A percentile compares a stretch with the other conserved stretches of the same genome.
Evolutionary conservation across 768 basidiomycete genomes (phyloP).

Genomic region (Leccinellum luteum): DNA sequence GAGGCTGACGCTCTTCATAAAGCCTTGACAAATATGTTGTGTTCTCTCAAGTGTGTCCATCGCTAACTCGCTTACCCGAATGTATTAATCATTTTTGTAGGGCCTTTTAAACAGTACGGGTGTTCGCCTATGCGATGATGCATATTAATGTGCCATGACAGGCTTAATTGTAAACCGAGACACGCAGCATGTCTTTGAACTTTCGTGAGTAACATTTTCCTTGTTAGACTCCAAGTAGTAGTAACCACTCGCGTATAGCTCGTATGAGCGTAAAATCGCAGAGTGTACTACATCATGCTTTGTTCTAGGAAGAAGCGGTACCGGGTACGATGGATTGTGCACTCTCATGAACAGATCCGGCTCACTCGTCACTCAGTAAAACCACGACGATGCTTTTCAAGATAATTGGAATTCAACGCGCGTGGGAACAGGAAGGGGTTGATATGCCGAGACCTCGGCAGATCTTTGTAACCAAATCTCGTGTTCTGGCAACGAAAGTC

Average conservation of each 20-base stretch:
- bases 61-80: slow-evolving; percentile 31
- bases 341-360: not conserved
- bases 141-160: not conserved
- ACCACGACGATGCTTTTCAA: slow-evolving; percentile 78
- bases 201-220: slow-evolving; percentile 16
- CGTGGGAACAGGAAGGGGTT: slow-evolving; percentile 37
- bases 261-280: slow-evolving; percentile 54
- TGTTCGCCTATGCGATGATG: not conserved
- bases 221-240: slow-evolving; percentile 11
- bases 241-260: slow-evolving; percentile 21
- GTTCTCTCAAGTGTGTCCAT: slow-evolving; percentile 26
- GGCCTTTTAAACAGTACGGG: slow-evolving; percentile 22
- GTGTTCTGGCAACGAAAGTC: slow-evolving; percentile 65
- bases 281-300: slow-evolving; percentile 60
- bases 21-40: slow-evolving; percentile 31
- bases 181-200: slow-evolving; percentile 27
- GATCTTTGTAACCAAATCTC: slow-evolving; percentile 71
- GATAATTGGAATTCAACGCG: slow-evolving; percentile 66
- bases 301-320: slow-evolving; percentile 70
- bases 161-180: slow-evolving; percentile 26
- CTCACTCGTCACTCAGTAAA: slow-evolving; percentile 43
- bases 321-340: slow-evolving; percentile 46
- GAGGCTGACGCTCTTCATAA: slow-evolving; percentile 43
- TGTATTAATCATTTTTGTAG: slow-evolving; percentile 25
- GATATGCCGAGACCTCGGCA: slow-evolving; percentile 54